These are phyloP conservation scores for Ramularia endophylla DNA, from an alignment of 2,329 filamentous ascomycete genomes.

Conservation along the genomic window DNA sequence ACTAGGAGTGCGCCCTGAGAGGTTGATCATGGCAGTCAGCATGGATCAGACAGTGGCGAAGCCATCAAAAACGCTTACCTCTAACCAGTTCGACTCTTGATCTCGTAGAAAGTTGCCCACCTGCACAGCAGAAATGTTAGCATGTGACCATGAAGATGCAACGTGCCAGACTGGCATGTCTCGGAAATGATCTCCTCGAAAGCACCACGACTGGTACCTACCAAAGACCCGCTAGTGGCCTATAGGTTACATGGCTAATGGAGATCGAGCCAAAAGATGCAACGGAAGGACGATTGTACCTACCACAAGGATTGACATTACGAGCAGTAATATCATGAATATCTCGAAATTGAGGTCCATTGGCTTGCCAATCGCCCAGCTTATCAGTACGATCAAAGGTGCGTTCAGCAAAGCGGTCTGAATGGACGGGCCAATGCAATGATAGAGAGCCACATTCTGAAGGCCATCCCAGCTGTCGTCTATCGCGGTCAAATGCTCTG, in stretches of 20 bases:
- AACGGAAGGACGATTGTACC: no score
- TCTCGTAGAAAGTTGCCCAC: conserved; percentile 72
- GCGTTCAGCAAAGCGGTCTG: conserved; percentile 87
- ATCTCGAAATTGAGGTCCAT: conserved; percentile 82
- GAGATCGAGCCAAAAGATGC: no score
- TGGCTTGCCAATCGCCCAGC: conserved; percentile 61
- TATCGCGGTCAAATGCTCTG: conserved; percentile 75
- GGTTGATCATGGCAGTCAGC: no score
- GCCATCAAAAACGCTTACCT: no score
- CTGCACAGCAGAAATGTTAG: no score
- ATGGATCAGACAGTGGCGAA: no score
- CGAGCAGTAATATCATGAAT: conserved; percentile 77
- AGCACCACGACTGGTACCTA: no score
- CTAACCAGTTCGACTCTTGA: conserved; percentile 83
- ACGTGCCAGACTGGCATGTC: no score
- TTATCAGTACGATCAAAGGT: conserved; percentile 74
- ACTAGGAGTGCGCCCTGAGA: conserved; percentile 74
- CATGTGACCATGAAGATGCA: no score
- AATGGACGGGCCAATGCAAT: conserved; percentile 79
- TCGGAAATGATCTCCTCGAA: no score
- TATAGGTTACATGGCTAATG: no score
- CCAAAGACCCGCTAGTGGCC: no score
- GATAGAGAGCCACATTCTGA: conserved; percentile 71
- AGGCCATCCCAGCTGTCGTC: conserved; percentile 78
- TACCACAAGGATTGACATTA: conserved; percentile 64